phyloP scores from a whole-genome alignment of 2,329 filamentous ascomycete genomes.

The Talaromyces sp. region DNA sequence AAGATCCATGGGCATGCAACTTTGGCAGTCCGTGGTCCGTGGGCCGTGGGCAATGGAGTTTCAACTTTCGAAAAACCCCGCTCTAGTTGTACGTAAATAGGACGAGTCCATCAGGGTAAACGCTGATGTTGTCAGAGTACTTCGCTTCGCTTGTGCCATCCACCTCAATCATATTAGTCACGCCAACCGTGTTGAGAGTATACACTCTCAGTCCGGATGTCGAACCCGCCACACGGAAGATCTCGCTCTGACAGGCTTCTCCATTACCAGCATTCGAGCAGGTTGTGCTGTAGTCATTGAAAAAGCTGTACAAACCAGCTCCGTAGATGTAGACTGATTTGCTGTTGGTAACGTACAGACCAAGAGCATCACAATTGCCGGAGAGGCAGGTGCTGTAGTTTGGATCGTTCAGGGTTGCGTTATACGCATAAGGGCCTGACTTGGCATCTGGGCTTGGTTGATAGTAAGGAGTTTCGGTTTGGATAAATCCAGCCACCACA shows the following conservation, averaged over 20 bases:
- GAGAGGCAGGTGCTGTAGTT: slow-evolving; percentile 31
- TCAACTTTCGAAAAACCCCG: not conserved
- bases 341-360: slow-evolving; percentile 48
- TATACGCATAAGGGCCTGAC: slow-evolving; percentile 31
- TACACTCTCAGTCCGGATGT: slow-evolving; percentile 36
- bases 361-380: slow-evolving; percentile 45
- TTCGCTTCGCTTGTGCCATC: slow-evolving; percentile 44
- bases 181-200: slow-evolving; percentile 48
- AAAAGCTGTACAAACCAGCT: slow-evolving; percentile 55
- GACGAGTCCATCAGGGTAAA: slow-evolving; percentile 44
- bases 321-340: slow-evolving; percentile 48
- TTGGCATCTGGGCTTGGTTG: slow-evolving; percentile 37
- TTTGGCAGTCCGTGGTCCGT: not conserved
- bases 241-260: slow-evolving; percentile 49
- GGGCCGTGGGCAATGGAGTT: not conserved
- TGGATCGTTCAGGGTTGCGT: slow-evolving; percentile 34
- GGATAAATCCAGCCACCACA: slow-evolving; percentile 35
- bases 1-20: not conserved
- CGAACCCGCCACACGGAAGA: slow-evolving; percentile 46
- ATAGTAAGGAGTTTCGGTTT: slow-evolving; percentile 43
- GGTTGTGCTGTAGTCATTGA: slow-evolving; percentile 50
- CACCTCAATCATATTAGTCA: slow-evolving; percentile 45
- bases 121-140: slow-evolving; percentile 48
- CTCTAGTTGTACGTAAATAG: slow-evolving; percentile 33
- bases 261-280: slow-evolving; percentile 41